Evolutionary conservation across 1,284 basidiomycete species (phyloP), one percentile per base, ranked within the genome.

Genomic region (Hortiboletus rubellus): DNA sequence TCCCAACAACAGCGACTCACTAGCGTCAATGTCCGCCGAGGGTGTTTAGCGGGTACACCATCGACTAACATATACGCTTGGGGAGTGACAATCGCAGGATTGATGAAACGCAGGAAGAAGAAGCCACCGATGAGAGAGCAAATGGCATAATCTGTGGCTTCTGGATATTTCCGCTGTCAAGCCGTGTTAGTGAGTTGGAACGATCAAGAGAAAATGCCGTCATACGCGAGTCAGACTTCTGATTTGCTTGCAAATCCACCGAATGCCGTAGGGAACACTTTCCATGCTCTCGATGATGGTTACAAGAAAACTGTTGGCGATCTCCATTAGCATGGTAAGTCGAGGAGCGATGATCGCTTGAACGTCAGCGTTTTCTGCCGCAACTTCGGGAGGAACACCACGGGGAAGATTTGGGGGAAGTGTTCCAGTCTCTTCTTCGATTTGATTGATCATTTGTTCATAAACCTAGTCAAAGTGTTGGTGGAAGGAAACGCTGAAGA

Each of bases 191-290:
- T 30, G 31, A 45, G 58, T 63, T 51, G 36, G 44, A 58, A 52
- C 14, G 41, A 45, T 36, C 8, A 40, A 7, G 41, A 45, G 33
- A 40, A 50, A 40, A 50, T 59, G 52, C 12, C 44, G 44, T 75
- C 86, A 64, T 67, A 96, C 94, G 77, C 92, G 84, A 50, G 97
- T 98, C 70, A 98, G 76, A 77, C 92, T 95, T 62, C 94, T 83
- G 73, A 99, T 98, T 77, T 99, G 96, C 78, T 99, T 99, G 79
- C 97, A 99, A 69, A 99, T 99, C 97, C 97, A 99, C 63, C 97
- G 85, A 63, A 99, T 98, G 68, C 97, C 96, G 69, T 99, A 99
- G 22, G 96, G 97, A 14, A 98, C 96, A 66, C 89, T 92, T 67
- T 98, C 96, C 84, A 98, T 87, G 62, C 93, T 96, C 63, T 98